A percentile compares a stretch with the other conserved stretches of the same genome.
Evolutionary conservation across 805 yeast species (phyloP).

Genomic region (Spathaspora hagerdaliae): DNA sequence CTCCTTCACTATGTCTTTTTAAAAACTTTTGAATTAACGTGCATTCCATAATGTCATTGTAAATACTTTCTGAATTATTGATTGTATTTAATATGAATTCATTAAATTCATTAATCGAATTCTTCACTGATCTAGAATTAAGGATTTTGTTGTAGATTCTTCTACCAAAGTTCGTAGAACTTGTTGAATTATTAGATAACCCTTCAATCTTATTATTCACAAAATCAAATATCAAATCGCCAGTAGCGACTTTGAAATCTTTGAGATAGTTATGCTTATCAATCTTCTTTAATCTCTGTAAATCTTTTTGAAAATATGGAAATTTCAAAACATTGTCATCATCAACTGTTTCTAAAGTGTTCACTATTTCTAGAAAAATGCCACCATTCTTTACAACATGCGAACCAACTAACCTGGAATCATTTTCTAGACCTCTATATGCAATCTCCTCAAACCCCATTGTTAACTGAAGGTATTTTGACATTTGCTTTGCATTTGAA

Average conservation of each 20-base stretch:
- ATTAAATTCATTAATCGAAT: conserved; percentile 7
- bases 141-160: conserved; percentile 11
- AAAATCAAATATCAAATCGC: conserved; percentile 38
- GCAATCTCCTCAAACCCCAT: conserved; percentile 68
- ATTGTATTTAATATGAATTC: conserved; percentile 11
- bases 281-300: conserved; percentile 14
- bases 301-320: conserved; percentile 11
- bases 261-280: conserved; percentile 13
- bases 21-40: conserved; percentile 21
- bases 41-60: conserved; percentile 14
- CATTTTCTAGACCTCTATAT: conserved; percentile 65
- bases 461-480: conserved; percentile 48
- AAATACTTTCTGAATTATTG: conserved; percentile 12
- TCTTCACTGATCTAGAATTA: conserved; percentile 10
- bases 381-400: conserved; percentile 60
- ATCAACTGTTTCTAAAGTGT: conserved; percentile 29
- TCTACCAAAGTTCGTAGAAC: conserved; percentile 3
- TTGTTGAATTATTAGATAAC: conserved; percentile 1
- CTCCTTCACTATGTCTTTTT: conserved; percentile 68
- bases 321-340: conserved; percentile 11
- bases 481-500: conserved; percentile 65
- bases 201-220: conserved; percentile 21
- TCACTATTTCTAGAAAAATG: conserved; percentile 46
- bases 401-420: conserved; percentile 48
- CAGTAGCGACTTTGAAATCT: conserved; percentile 8